Evolutionary conservation across 768 basidiomycete species (phyloP).

Genomic region (Cystofilobasidium capitatum): DNA sequence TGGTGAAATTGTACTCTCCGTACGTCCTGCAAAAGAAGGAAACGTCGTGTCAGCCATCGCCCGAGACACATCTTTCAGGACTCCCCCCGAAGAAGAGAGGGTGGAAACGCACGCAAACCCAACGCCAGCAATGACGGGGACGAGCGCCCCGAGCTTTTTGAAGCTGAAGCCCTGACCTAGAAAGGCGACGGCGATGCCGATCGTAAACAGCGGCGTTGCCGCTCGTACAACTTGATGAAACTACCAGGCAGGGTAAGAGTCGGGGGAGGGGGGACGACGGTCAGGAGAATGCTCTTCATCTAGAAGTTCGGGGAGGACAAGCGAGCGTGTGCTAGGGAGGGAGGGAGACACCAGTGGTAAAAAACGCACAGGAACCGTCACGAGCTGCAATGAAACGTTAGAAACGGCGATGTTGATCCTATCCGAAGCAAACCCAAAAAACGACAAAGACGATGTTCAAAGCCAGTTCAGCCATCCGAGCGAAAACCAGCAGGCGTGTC

Average conservation of each 20-base stretch:
- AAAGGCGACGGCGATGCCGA: slow-evolving; percentile 60
- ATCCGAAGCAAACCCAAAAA: slow-evolving; percentile 35
- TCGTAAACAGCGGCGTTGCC: slow-evolving; percentile 83
- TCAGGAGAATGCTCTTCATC: not conserved
- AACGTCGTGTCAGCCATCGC: not conserved
- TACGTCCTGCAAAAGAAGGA: slow-evolving; percentile 55
- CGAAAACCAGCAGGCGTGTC: no score
- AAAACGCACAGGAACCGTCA: slow-evolving; percentile 48
- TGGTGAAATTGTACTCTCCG: slow-evolving; percentile 88
- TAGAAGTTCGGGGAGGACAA: not conserved
- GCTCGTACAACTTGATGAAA: slow-evolving; percentile 97
- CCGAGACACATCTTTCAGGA: not conserved
- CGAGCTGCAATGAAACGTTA: slow-evolving; percentile 77
- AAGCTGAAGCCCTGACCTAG: slow-evolving; percentile 54
- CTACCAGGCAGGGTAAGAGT: no score
- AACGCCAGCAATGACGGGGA: slow-evolving; percentile 81
- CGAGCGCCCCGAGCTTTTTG: slow-evolving; percentile 58
- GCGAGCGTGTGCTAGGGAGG: no score
- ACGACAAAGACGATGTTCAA: no score
- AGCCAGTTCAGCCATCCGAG: no score
- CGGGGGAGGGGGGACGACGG: not conserved
- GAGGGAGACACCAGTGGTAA: no score
- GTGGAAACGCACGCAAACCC: slow-evolving; percentile 61
- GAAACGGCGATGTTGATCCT: slow-evolving; percentile 90
- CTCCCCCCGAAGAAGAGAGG: no score